These are phyloP conservation scores for Nemania sp. DNA, from an alignment of 2,329 filamentous ascomycete species.

Conservation along the genomic window DNA sequence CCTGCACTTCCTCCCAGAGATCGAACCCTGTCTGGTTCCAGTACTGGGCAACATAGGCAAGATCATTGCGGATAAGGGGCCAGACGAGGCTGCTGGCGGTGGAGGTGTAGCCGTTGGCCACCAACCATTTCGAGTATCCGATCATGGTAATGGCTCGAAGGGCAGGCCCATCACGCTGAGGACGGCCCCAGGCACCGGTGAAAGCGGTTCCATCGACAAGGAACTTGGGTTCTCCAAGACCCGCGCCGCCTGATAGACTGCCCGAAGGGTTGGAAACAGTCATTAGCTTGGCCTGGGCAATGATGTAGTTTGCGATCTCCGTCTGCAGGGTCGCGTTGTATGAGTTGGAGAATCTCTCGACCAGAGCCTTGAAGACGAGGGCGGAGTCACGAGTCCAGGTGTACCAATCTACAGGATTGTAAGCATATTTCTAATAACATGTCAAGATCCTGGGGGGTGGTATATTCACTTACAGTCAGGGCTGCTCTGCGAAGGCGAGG, in stretches of 20 bases:
- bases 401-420: conserved; percentile 70
- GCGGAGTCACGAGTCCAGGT: conserved; percentile 84
- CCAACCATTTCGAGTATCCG: conserved; percentile 76
- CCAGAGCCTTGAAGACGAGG: conserved; percentile 74
- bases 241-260: conserved; percentile 61
- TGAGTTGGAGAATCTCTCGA: conserved; percentile 72
- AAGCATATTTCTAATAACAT: not conserved
- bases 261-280: conserved; percentile 77
- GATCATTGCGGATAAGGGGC: conserved; percentile 81
- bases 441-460: not conserved
- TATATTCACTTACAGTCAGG: conserved; percentile 65
- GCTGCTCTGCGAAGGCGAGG: conserved; percentile 64
- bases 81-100: conserved; percentile 70
- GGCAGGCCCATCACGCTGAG: conserved; percentile 83
- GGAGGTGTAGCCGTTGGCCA: conserved; percentile 72
- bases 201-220: conserved; percentile 72
- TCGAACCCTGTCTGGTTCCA: conserved; percentile 77
- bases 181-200: conserved; percentile 79
- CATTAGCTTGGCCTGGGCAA: conserved; percentile 74
- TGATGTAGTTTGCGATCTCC: conserved; percentile 75
- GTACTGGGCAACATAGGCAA: conserved; percentile 80
- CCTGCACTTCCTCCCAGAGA: conserved; percentile 84
- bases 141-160: conserved; percentile 74
- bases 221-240: conserved; percentile 80
- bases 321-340: conserved; percentile 70